Percentiles rank a stretch among this genome's conserved stretches.
These are phyloP conservation scores for Helianthus annuus DNA, from an alignment of 129 eudicot species.

Conservation along the genomic window DNA sequence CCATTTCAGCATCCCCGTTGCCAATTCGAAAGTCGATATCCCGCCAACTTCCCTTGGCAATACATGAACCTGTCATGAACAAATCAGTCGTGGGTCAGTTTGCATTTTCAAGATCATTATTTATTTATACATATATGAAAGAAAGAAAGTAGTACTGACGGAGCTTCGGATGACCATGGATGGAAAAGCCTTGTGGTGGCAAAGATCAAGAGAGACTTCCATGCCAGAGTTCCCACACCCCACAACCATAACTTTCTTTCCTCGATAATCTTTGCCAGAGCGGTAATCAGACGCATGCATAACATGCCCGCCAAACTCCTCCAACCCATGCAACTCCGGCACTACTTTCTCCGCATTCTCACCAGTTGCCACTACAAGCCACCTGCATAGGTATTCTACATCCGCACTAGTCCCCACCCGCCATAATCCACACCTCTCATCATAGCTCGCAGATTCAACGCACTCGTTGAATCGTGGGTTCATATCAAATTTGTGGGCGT, in stretches of 20 bases:
- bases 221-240: conserved; percentile 98
- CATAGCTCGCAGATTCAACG: conserved; percentile 68
- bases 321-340: conserved; percentile 69
- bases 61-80: conserved; percentile 64
- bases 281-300: conserved; percentile 87
- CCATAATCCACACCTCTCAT: conserved; percentile 80
- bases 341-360: conserved; percentile 87
- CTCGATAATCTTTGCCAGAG: conserved; percentile 59
- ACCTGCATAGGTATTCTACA: conserved; percentile 79
- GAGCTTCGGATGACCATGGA: conserved; percentile 87
- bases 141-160: conserved; percentile 38
- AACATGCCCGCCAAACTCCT: conserved; percentile 63
- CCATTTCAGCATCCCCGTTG: conserved; percentile 61
- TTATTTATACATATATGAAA: too few relatives aligned
- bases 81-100: too few relatives aligned
- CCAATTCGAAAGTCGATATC: conserved; percentile 74
- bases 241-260: conserved; percentile 67
- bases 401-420: conserved; percentile 53
- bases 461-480: conserved; percentile 69
- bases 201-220: conserved; percentile 93
- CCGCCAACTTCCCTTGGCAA: conserved; percentile 81
- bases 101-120: too few relatives aligned
- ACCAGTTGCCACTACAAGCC: conserved; percentile 96
- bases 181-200: conserved; percentile 70
- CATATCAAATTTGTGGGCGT: conserved; percentile 65